These are phyloP conservation scores for Nepenthes gracilis DNA, from an alignment of 148 eudicot species.

Conservation along the genomic window DNA sequence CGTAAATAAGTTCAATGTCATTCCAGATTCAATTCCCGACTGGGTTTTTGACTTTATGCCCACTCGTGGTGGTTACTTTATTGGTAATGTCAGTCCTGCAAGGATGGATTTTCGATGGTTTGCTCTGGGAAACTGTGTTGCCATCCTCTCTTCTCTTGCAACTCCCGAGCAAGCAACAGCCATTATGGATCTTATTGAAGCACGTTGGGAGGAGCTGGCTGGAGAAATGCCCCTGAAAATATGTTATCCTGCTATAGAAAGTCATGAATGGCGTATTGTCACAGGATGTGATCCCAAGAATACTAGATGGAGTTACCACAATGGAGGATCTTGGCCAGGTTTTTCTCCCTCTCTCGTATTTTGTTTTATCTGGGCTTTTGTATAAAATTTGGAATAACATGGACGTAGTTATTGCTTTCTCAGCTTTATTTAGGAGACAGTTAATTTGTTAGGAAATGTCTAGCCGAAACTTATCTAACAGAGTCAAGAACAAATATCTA, in stretches of 20 bases:
- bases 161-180: slow-evolving; percentile 19
- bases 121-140: slow-evolving; percentile 19
- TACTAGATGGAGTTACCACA: slow-evolving; percentile 23
- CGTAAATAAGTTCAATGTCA: slow-evolving; percentile 30
- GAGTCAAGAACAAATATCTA: too few species aligned
- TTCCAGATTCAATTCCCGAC: slow-evolving; percentile 22
- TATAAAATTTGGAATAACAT: neutral
- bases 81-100: slow-evolving; percentile 20
- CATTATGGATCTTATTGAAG: slow-evolving; percentile 20
- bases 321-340: slow-evolving; percentile 15
- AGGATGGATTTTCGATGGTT: slow-evolving; percentile 25
- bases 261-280: slow-evolving; percentile 68
- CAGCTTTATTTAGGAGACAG: too few species aligned
- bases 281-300: slow-evolving; percentile 84
- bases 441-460: too few species aligned
- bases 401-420: too few species aligned
- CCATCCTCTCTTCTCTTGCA: slow-evolving; percentile 16
- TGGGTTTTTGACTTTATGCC: slow-evolving; percentile 19
- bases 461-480: too few species aligned
- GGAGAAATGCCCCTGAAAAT: slow-evolving; percentile 23
- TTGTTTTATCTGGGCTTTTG: neutral
- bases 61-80: slow-evolving; percentile 16
- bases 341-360: neutral
- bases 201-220: slow-evolving; percentile 20
- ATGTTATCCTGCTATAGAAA: slow-evolving; percentile 53